phyloP scores from a whole-genome alignment of 139 green algal species.

The Desmodesmus armatus region DNA sequence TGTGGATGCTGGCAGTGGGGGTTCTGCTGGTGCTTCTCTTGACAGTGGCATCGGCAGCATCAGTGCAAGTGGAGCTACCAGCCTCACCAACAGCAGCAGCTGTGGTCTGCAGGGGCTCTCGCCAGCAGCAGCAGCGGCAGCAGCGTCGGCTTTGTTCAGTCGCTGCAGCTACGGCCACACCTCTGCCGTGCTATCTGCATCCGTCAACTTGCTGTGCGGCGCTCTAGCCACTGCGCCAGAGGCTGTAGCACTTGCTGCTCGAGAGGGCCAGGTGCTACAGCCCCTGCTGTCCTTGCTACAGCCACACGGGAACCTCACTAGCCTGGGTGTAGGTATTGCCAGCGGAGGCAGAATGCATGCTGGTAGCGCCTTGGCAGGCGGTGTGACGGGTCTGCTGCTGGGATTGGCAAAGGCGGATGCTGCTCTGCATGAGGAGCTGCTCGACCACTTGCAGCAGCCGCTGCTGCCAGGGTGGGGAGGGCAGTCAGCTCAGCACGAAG shows the following conservation, averaged over 20 bases:
- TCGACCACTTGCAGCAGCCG: constrained; percentile 10
- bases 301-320: neutral
- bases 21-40: neutral
- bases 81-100: neutral
- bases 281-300: neutral
- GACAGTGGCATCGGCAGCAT: neutral
- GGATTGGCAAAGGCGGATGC: neutral
- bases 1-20: neutral
- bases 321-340: no score
- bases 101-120: neutral
- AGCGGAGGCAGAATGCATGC: no score
- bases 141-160: neutral
- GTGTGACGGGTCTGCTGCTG: constrained; percentile 21
- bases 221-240: neutral
- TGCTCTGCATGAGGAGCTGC: neutral
- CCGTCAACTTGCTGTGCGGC: constrained; percentile 12
- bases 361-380: no score
- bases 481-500: no score
- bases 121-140: neutral
- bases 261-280: neutral
- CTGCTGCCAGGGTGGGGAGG: neutral
- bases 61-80: neutral
- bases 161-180: constrained; percentile 5
- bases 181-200: constrained; percentile 6
- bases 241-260: neutral